Base-by-base conservation (phyloP, 768 basidiomycete genomes). In the Royoungia palumana region DNA sequence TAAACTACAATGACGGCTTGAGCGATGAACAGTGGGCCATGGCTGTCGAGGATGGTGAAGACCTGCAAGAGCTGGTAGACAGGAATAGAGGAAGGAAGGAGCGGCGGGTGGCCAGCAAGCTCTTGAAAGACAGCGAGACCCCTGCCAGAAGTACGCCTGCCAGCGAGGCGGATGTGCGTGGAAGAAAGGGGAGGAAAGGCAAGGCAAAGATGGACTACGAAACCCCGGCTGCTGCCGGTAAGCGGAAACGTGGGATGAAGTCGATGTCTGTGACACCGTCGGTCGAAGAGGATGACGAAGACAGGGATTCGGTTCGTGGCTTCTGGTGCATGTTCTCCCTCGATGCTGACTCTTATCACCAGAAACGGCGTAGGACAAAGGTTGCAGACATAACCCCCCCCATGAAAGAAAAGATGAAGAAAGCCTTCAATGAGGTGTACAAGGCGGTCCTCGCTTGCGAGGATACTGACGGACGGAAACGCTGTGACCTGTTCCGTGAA, bases 21-120 rank as follows among this genome's bases (percentile, higher is more conserved):
- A 87, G 83, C 44, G 95, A 98, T 57, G 95, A 96, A 61, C 86
- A 94, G 57, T 96, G 92, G 87, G 82, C 91, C 27, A 78, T 88
- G 78, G 87, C 88, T 44, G 70, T 89, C 39, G 87, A 90, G 63
- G 87, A 89, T 9, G 88, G 87, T 21, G 87, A 89, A 64, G 89
- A 90, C 59, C 61, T 89, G 34, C 78, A 87, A 53, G 86, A 89
- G 66, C 70, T 89, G 28, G 74, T 79, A 9, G 87, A 89, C 53
- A 79, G 76, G 52, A 69, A 78, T 12, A 73, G 81, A 44, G 83
- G 81, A 48, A 83, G 75, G 70, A 85, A 83, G 57, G 82, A 83
- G 35, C 74, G 84, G 50, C 79, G 85, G 24, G 74, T 68, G 20
- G 71, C 75, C 21, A 85, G 75, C 60, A 87, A 80, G 63, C 63